Evolutionary conservation across 768 basidiomycete species (phyloP).

Genomic region (Boletus subparvulus): DNA sequence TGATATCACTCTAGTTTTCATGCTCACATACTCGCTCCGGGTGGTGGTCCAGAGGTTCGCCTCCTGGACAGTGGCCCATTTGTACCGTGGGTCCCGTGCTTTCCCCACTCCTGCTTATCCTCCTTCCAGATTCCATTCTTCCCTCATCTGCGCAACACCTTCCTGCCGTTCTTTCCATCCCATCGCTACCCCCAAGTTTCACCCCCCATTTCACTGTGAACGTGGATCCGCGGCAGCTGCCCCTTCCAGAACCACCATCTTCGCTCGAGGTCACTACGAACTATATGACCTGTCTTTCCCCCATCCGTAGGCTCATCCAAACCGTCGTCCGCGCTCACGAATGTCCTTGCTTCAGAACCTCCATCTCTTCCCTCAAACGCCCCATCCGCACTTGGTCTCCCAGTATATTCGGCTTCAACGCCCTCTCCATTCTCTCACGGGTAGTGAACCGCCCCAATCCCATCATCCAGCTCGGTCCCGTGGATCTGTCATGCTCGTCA

Average conservation of each 20-base stretch:
- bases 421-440: slow-evolving; percentile 76
- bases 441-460: slow-evolving; percentile 76
- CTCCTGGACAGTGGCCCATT: slow-evolving; percentile 33
- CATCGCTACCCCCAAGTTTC: slow-evolving; percentile 1
- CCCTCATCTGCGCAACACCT: slow-evolving; percentile 8
- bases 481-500: slow-evolving; percentile 84
- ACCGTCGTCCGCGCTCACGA: slow-evolving; percentile 4
- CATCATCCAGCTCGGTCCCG: slow-evolving; percentile 79
- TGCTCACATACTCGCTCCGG: slow-evolving; percentile 60
- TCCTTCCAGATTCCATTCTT: slow-evolving; percentile 22
- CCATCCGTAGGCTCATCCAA: slow-evolving; percentile 7
- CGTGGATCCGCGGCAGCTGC: slow-evolving; percentile 5
- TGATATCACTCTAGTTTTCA: slow-evolving; percentile 49
- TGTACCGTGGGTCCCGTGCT: slow-evolving; percentile 21
- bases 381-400: slow-evolving; percentile 40
- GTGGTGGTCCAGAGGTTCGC: slow-evolving; percentile 70
- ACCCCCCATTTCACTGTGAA: not conserved
- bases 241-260: slow-evolving; percentile 2
- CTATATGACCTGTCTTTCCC: not conserved
- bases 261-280: slow-evolving; percentile 2
- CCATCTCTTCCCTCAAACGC: slow-evolving; percentile 13
- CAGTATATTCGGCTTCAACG: slow-evolving; percentile 84
- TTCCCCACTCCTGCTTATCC: slow-evolving; percentile 8
- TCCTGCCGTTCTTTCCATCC: not conserved
- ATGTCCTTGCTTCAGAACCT: not conserved